Conservation (phyloP, 1,284 basidiomycete genomes). For the Boletus mariae region DNA sequence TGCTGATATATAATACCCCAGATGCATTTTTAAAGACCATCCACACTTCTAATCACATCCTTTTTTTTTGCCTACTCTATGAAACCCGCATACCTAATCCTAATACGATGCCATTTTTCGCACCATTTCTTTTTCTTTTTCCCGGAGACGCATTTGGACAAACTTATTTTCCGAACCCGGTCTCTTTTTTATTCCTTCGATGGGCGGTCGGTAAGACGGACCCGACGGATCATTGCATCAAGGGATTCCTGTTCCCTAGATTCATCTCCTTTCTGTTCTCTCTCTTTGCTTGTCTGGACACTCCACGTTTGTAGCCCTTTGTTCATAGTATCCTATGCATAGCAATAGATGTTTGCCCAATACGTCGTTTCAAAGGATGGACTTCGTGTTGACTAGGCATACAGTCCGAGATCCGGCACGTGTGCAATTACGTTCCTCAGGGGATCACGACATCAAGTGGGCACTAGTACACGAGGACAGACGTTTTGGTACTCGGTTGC, state of each 20-base stretch:
- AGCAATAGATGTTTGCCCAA: background rate
- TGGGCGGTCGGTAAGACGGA: background rate
- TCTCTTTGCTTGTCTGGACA: background rate
- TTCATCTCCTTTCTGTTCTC: background rate
- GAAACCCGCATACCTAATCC: background rate
- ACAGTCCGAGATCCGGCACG: background rate
- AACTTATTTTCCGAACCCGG: background rate
- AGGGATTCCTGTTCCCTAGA: background rate
- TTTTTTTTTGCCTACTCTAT: background rate
- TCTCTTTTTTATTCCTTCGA: background rate
- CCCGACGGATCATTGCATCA: slow-evolving; percentile 1
- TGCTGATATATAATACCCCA: background rate
- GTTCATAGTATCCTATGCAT: background rate
- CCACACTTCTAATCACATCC: background rate
- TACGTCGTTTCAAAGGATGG: background rate
- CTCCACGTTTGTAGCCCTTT: background rate
- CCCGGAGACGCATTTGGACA: background rate
- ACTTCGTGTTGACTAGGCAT: background rate
- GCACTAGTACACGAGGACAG: too few species aligned
- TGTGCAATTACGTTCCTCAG: background rate
- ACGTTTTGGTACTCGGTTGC: too few species aligned
- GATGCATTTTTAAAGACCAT: background rate
- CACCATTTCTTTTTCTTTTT: background rate
- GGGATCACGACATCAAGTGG: too few species aligned
- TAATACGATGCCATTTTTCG: background rate